phyloP scores from a whole-genome alignment of 2,329 filamentous ascomycete species.

The Hymenoscyphus scutula region DNA sequence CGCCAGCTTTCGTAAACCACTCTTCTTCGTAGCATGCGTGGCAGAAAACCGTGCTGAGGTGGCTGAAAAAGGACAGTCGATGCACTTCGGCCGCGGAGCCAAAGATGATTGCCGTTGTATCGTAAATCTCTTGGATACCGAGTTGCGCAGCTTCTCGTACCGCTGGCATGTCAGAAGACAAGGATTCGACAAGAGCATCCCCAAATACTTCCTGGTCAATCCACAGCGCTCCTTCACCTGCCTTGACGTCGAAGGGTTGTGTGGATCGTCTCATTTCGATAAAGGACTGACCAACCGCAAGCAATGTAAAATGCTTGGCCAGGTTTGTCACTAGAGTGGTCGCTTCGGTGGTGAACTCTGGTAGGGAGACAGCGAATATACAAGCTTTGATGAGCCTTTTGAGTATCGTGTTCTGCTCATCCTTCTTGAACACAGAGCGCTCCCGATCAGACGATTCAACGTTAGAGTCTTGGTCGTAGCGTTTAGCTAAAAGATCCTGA shows the following conservation, averaged over 20 bases:
- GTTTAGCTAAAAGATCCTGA: constrained; percentile 74
- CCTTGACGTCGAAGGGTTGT: constrained; percentile 78
- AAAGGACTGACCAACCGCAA: constrained; percentile 85
- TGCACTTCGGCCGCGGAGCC: constrained; percentile 70
- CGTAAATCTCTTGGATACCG: constrained; percentile 74
- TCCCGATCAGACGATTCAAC: constrained; percentile 76
- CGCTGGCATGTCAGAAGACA: constrained; percentile 78
- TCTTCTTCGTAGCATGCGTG: constrained; percentile 97
- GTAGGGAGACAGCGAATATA: constrained; percentile 79
- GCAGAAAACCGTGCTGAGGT: constrained; percentile 80
- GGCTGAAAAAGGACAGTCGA: constrained; percentile 78
- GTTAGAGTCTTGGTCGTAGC: constrained; percentile 66
- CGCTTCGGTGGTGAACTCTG: constrained; percentile 75
- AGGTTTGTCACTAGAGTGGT: constrained; percentile 73
- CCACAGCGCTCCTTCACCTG: constrained; percentile 82
- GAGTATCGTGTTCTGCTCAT: constrained; percentile 75
- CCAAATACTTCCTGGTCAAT: constrained; percentile 85
- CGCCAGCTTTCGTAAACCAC: constrained; percentile 97
- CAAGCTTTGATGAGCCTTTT: constrained; percentile 87
- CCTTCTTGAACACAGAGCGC: constrained; percentile 82
- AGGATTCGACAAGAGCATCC: constrained; percentile 84
- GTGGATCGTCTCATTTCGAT: constrained; percentile 73
- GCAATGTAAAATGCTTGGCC: constrained; percentile 83
- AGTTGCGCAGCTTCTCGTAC: constrained; percentile 81
- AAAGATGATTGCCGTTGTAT: constrained; percentile 74